Percentiles rank a stretch among this genome's conserved stretches.
Evolutionary conservation across 805 yeast species (phyloP).

Genomic region (Komagataella kurtzmanii): DNA sequence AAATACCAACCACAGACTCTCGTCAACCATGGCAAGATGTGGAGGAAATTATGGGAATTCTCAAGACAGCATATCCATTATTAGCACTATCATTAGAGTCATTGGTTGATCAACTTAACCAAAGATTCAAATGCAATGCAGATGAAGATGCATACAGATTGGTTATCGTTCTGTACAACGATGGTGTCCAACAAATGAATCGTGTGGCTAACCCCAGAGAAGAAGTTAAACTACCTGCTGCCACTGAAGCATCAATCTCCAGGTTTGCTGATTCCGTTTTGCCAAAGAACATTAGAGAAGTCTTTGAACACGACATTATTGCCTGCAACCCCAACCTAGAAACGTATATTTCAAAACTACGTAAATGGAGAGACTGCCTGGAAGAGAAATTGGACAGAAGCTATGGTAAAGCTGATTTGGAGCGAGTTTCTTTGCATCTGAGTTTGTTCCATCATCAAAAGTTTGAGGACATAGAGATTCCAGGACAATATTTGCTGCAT

Average conservation of each 20-base stretch:
- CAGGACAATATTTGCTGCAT: constrained; percentile 88
- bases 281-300: constrained; percentile 78
- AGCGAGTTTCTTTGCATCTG: constrained; percentile 85
- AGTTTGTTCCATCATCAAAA: constrained; percentile 97
- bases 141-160: constrained; percentile 95
- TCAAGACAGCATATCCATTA: constrained; percentile 93
- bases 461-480: constrained; percentile 94
- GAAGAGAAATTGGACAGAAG: constrained; percentile 87
- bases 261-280: constrained; percentile 88
- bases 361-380: constrained; percentile 86
- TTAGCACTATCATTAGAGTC: constrained; percentile 89
- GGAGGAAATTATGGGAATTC: constrained; percentile 82
- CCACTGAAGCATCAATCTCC: constrained; percentile 78
- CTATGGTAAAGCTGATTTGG: constrained; percentile 63
- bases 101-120: constrained; percentile 87
- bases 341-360: constrained; percentile 66
- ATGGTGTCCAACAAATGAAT: constrained; percentile 83
- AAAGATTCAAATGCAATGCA: constrained; percentile 82
- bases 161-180: constrained; percentile 84
- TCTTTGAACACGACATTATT: constrained; percentile 86
- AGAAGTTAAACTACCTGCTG: constrained; percentile 79
- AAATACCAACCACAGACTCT: constrained; percentile 11
- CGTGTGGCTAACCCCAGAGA: constrained; percentile 78
- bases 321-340: constrained; percentile 79
- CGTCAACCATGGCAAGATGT: constrained; percentile 91